phyloP scores from a whole-genome alignment of 129 eudicot species.

The Tanacetum coccineum region DNA sequence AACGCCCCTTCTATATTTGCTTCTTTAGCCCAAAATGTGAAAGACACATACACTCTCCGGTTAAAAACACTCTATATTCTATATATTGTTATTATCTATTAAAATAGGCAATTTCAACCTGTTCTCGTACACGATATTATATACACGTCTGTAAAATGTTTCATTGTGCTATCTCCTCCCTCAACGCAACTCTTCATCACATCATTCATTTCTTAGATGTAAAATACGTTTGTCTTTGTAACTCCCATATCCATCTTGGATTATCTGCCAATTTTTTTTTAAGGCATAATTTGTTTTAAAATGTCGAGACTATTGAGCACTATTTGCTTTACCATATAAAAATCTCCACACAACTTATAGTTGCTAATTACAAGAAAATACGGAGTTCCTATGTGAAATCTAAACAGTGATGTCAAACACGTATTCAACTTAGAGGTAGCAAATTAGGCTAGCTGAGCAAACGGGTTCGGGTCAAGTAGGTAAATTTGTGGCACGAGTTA shows the following conservation, averaged over 20 bases:
- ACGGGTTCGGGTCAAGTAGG: neutral
- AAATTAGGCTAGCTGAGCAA: neutral
- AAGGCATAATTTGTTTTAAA: neutral
- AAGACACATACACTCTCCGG: neutral
- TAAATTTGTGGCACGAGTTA: neutral
- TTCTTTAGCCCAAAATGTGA: neutral
- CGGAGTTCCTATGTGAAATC: neutral
- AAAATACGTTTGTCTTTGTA: neutral
- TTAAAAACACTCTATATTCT: neutral
- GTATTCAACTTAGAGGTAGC: neutral
- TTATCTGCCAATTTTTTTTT: neutral
- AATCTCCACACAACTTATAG: neutral
- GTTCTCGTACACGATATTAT: neutral
- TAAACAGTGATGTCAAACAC: neutral
- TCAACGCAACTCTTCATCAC: neutral
- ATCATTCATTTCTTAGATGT: neutral
- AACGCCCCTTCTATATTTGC: neutral
- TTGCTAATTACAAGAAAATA: constrained; percentile 5
- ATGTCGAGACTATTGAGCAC: neutral
- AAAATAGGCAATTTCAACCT: neutral
- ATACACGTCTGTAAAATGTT: neutral
- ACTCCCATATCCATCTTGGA: neutral
- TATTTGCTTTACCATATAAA: too few species aligned
- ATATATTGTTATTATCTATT: neutral
- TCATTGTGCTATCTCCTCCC: neutral